These are phyloP conservation scores for Sarcocystis neurona DNA, from an alignment of 169 alveolate species.

Conservation along the genomic window DNA sequence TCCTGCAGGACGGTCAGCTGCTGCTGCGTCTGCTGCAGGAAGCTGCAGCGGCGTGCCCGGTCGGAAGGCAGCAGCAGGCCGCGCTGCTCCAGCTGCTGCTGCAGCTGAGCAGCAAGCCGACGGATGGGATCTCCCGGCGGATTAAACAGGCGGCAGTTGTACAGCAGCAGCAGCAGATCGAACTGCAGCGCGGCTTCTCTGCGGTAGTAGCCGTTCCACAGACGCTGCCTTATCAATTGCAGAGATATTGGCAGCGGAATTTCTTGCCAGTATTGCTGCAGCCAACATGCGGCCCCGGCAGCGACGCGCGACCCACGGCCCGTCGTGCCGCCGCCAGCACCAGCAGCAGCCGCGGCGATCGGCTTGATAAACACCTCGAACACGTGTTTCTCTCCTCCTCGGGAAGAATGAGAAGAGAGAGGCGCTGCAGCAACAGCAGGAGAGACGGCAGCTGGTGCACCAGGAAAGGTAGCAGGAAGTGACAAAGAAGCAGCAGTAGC, in stretches of 20 bases:
- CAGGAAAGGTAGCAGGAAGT: no score
- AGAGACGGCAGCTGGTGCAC: no score
- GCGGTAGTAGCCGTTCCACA: constrained; percentile 42
- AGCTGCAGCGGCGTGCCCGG: no score
- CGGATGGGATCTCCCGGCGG: constrained; percentile 16
- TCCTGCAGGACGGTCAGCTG: constrained; percentile 1
- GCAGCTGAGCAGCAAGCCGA: constrained; percentile 4
- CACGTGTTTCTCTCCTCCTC: no score
- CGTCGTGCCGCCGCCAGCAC: constrained; percentile 19
- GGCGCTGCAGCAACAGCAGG: no score
- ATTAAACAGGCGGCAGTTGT: constrained; percentile 40
- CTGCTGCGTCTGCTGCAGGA: constrained; percentile 39
- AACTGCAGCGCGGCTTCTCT: constrained; percentile 49
- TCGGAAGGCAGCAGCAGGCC: constrained; percentile 37
- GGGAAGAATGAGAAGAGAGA: no score
- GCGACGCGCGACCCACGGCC: constrained; percentile 15
- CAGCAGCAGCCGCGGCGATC: neutral
- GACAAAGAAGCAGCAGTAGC: no score
- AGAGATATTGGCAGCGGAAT: constrained; percentile 24
- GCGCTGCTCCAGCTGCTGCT: constrained; percentile 5
- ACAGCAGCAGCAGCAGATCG: constrained; percentile 43
- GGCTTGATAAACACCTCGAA: constrained; percentile 40
- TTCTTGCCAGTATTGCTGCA: constrained; percentile 39
- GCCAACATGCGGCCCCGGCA: constrained; percentile 23
- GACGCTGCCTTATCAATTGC: neutral